A percentile compares a stretch with the other conserved stretches of the same genome.
phyloP scores from a whole-genome alignment of 2,329 filamentous ascomycete species.

The Aspergillus ochraceus region DNA sequence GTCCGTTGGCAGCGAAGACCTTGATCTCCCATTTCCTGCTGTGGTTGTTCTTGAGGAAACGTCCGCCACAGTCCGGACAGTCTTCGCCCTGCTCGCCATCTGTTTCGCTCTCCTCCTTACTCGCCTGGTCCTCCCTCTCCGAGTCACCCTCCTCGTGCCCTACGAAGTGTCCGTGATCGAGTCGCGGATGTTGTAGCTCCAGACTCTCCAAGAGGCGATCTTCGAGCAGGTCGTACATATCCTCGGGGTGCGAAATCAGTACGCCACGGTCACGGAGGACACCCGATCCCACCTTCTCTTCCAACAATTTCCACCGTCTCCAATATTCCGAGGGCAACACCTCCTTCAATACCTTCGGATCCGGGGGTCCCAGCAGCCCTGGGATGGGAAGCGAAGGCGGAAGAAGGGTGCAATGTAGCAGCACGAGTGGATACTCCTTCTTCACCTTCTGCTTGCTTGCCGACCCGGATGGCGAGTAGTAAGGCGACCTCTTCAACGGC shows the following conservation, averaged over 20 bases:
- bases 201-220: conserved; percentile 62
- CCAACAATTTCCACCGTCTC: conserved; percentile 52
- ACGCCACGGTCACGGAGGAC: conserved; percentile 59
- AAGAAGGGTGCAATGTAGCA: conserved; percentile 61
- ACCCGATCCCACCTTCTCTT: conserved; percentile 54
- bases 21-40: conserved; percentile 66
- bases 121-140: conserved; percentile 26
- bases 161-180: conserved; percentile 61
- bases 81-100: conserved; percentile 41
- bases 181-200: conserved; percentile 55
- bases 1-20: conserved; percentile 89
- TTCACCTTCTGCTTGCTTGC: conserved; percentile 35
- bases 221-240: conserved; percentile 63
- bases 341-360: conserved; percentile 48
- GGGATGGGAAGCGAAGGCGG: conserved; percentile 54
- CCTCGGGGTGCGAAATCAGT: conserved; percentile 62
- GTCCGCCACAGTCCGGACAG: conserved; percentile 53
- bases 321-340: conserved; percentile 49
- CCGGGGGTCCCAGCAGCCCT: conserved; percentile 30
- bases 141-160: conserved; percentile 31
- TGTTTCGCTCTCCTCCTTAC: conserved; percentile 35
- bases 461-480: conserved; percentile 33
- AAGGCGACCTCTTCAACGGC: conserved; percentile 33
- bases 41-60: conserved; percentile 47
- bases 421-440: conserved; percentile 57